Evolutionary conservation across 768 basidiomycete genomes (phyloP).

Genomic region (Boletus tylopilopsis): DNA sequence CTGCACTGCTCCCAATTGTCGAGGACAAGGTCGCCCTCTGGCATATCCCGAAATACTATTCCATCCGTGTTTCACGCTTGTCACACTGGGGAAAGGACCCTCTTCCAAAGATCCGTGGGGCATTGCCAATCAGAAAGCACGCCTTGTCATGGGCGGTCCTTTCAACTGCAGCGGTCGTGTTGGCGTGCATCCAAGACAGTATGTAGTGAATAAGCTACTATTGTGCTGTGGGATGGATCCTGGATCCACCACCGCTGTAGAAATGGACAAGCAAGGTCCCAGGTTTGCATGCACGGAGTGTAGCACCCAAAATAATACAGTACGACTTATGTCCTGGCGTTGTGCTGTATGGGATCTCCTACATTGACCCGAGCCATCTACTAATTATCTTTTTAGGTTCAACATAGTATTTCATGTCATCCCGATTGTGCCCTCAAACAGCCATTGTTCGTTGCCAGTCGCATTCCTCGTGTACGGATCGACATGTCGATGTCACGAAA

Average conservation of each 20-base stretch:
- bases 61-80: slow-evolving; percentile 25
- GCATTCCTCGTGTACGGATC: not conserved
- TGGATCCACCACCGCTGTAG: slow-evolving; percentile 16
- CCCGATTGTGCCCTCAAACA: slow-evolving; percentile 1
- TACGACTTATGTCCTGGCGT: slow-evolving; percentile 23
- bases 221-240: slow-evolving; percentile 24
- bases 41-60: slow-evolving; percentile 26
- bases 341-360: slow-evolving; percentile 14
- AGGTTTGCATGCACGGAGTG: slow-evolving; percentile 20
- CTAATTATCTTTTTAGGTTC: slow-evolving; percentile 13
- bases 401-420: slow-evolving; percentile 16
- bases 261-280: slow-evolving; percentile 24
- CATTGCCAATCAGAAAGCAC: slow-evolving; percentile 22
- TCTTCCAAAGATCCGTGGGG: slow-evolving; percentile 18
- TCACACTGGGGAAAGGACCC: slow-evolving; percentile 3
- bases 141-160: slow-evolving; percentile 20
- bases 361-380: not conserved
- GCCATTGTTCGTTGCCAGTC: slow-evolving; percentile 9
- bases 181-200: slow-evolving; percentile 18
- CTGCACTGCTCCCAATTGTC: slow-evolving; percentile 18
- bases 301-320: not conserved
- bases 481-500: not conserved
- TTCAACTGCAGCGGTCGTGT: slow-evolving; percentile 23
- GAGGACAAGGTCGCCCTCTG: slow-evolving; percentile 11
- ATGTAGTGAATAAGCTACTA: slow-evolving; percentile 13